Evolutionary conservation across 805 yeast genomes (phyloP).

Genomic region (Danielozyma ontarioensis): DNA sequence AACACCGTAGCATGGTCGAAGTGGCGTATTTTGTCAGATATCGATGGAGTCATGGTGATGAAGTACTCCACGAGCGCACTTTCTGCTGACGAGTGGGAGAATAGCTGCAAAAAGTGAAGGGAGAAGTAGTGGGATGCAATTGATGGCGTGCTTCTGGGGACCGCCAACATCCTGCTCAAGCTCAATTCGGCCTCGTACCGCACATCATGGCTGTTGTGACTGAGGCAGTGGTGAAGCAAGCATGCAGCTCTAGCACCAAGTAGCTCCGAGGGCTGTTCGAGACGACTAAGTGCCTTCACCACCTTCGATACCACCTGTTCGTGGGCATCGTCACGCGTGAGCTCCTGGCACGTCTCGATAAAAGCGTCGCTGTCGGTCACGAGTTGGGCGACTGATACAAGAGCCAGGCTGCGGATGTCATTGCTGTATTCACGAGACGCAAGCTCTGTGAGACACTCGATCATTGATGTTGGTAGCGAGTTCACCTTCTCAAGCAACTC

Average conservation of each 20-base stretch:
- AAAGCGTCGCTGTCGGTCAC: background rate
- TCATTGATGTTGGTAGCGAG: constrained; percentile 10
- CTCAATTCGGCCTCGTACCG: background rate
- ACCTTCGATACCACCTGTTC: constrained; percentile 39
- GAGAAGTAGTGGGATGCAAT: constrained; percentile 1
- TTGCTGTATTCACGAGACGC: background rate
- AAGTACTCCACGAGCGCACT: background rate
- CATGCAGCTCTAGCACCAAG: too few species aligned
- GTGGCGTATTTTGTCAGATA: too few species aligned
- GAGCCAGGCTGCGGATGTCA: constrained; percentile 1
- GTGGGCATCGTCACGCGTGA: constrained; percentile 25
- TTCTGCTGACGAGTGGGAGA: background rate
- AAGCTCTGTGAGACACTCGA: constrained; percentile 9
- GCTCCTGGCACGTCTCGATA: constrained; percentile 21
- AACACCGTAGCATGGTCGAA: constrained; percentile 42
- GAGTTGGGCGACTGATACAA: background rate
- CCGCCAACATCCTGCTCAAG: background rate
- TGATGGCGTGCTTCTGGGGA: background rate
- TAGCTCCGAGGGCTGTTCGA: too few species aligned
- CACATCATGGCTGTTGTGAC: too few species aligned
- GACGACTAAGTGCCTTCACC: too few species aligned
- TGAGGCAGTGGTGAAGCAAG: too few species aligned
- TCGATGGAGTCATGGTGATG: too few species aligned
- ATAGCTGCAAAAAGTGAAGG: background rate
- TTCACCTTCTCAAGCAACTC: constrained; percentile 23